These are phyloP conservation scores for Pseudogymnoascus pannorum DNA, from an alignment of 2,329 filamentous ascomycete genomes.

Conservation along the genomic window DNA sequence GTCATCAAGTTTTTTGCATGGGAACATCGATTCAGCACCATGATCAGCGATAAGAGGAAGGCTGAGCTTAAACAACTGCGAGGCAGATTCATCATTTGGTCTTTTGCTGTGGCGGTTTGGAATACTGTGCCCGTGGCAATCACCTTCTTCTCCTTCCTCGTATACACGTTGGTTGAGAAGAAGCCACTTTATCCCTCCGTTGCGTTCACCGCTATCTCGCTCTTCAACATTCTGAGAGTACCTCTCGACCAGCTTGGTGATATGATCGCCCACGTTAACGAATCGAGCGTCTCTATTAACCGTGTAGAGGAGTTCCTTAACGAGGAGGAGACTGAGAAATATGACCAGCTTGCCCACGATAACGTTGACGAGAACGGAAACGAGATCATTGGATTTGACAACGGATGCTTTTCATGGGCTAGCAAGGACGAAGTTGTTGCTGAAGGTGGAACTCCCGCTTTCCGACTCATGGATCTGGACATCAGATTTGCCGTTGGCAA, in stretches of 20 bases:
- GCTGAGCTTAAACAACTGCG: constrained; percentile 72
- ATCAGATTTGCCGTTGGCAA: constrained; percentile 77
- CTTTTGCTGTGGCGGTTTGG: constrained; percentile 86
- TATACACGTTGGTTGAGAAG: constrained; percentile 84
- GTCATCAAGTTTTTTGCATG: constrained; percentile 99
- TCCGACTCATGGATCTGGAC: constrained; percentile 76
- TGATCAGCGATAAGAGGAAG: constrained; percentile 82
- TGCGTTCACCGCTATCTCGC: constrained; percentile 90
- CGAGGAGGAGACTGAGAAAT: constrained; percentile 95
- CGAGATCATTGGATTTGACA: constrained; percentile 73
- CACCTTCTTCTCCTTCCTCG: constrained; percentile 90
- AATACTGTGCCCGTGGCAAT: constrained; percentile 92
- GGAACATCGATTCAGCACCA: constrained; percentile 82
- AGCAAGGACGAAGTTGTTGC: constrained; percentile 52
- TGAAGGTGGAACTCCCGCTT: constrained; percentile 60
- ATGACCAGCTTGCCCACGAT: constrained; percentile 68
- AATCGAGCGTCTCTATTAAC: constrained; percentile 93
- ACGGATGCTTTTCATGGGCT: constrained; percentile 87
- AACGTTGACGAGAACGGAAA: constrained; percentile 62
- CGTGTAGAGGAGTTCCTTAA: constrained; percentile 90
- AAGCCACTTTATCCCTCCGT: constrained; percentile 87
- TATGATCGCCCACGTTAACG: constrained; percentile 97
- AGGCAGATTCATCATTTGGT: constrained; percentile 83
- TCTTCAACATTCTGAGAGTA: constrained; percentile 89
- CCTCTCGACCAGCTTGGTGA: constrained; percentile 94